Percentiles rank a stretch among this genome's conserved stretches.
phyloP scores from a whole-genome alignment of 1,284 basidiomycete species.

The Chalciporus sp. region DNA sequence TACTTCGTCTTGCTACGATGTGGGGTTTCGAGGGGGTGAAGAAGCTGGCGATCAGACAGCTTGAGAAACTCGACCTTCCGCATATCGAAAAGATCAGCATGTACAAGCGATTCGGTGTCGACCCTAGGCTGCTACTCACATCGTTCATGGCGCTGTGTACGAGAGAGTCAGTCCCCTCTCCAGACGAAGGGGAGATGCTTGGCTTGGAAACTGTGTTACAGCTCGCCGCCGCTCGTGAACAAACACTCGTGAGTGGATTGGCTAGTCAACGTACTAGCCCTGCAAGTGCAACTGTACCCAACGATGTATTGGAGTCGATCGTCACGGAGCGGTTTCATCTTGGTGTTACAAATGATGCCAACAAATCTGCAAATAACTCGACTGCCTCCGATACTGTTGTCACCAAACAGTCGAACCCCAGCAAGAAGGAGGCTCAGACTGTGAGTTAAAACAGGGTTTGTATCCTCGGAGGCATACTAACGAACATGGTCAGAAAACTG shows the following conservation, averaged over 20 bases:
- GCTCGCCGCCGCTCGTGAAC: conserved; percentile 50
- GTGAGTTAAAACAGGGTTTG: neutral
- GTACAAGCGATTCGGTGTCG: conserved; percentile 50
- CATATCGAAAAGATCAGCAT: conserved; percentile 51
- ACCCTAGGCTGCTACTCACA: conserved; percentile 46
- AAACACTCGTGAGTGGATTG: conserved; percentile 41
- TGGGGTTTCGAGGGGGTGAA: conserved; percentile 56
- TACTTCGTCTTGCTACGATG: conserved; percentile 49
- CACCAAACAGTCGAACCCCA: neutral
- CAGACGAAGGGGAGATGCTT: conserved; percentile 49
- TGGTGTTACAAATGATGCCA: conserved; percentile 10
- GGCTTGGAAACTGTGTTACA: conserved; percentile 51
- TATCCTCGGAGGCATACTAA: neutral
- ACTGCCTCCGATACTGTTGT: neutral
- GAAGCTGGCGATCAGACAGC: conserved; percentile 47
- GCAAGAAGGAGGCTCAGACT: too few species aligned
- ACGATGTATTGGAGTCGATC: conserved; percentile 38
- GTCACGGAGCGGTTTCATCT: conserved; percentile 35
- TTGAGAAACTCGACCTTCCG: conserved; percentile 47
- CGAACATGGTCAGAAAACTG: neutral
- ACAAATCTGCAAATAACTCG: neutral
- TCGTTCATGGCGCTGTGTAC: conserved; percentile 49
- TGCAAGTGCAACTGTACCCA: conserved; percentile 35
- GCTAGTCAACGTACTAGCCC: conserved; percentile 46
- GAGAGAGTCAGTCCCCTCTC: conserved; percentile 45